Percentiles rank a stretch among this genome's conserved stretches.
These are phyloP conservation scores for Magnolia kwangsiensis DNA, from an alignment of 164 flowering plant species.

Conservation along the genomic window DNA sequence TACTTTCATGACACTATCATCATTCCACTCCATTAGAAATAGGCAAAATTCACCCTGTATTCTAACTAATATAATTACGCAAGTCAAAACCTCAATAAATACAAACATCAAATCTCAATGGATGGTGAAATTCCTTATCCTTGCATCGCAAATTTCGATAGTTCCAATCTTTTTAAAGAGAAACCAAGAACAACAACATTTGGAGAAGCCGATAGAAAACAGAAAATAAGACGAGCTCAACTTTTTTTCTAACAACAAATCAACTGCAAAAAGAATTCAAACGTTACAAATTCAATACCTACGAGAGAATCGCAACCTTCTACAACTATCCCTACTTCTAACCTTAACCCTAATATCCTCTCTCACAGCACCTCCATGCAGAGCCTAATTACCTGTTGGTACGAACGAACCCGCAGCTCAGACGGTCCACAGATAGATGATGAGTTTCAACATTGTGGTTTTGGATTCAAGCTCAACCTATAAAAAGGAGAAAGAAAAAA, in stretches of 20 bases:
- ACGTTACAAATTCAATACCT: conserved; percentile 24
- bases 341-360: neutral
- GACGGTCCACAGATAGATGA: neutral
- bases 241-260: conserved; percentile 16
- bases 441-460: neutral
- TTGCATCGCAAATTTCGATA: too few relatives aligned
- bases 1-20: too few relatives aligned
- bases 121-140: too few relatives aligned
- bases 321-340: neutral
- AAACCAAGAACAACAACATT: too few relatives aligned
- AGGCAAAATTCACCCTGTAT: too few relatives aligned
- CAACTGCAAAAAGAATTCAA: conserved; percentile 73
- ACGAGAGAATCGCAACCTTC: conserved; percentile 7
- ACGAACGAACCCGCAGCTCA: neutral
- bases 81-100: too few relatives aligned
- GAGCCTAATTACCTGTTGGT: conserved; percentile 4
- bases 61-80: too few relatives aligned
- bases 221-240: neutral
- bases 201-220: neutral
- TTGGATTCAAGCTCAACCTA: neutral
- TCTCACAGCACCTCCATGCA: neutral
- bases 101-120: too few relatives aligned
- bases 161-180: too few relatives aligned
- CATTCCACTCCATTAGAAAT: too few relatives aligned
- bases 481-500: too few relatives aligned